Conservation (phyloP, 2,329 filamentous ascomycete genomes). For the Ophiostoma himal-ulmi region DNA sequence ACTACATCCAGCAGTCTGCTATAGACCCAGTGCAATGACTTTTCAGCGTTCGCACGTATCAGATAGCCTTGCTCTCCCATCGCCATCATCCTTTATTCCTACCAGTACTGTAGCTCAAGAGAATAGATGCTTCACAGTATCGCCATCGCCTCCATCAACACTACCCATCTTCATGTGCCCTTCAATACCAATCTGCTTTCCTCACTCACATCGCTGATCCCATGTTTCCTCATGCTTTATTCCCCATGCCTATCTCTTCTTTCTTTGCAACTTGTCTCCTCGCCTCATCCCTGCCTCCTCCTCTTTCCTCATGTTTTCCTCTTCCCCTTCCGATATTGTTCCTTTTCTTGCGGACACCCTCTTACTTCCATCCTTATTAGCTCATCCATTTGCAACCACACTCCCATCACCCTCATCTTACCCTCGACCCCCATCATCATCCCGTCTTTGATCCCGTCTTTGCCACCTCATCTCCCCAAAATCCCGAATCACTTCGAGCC, state of each 20-base stretch:
- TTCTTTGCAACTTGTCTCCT: too few species aligned
- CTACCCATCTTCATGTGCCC: not conserved
- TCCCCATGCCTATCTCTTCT: not conserved
- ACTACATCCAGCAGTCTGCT: not conserved
- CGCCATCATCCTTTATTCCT: too few species aligned
- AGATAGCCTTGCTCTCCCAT: not conserved
- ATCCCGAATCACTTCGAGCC: not conserved
- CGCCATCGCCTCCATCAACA: not conserved
- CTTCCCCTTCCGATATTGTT: not conserved
- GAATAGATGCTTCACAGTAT: not conserved
- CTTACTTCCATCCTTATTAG: not conserved
- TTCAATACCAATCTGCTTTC: not conserved
- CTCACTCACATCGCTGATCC: not conserved
- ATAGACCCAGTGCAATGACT: not conserved
- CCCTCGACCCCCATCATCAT: not conserved
- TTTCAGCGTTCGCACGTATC: not conserved
- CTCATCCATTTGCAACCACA: not conserved
- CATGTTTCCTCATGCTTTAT: not conserved
- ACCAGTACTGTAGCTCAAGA: not conserved
- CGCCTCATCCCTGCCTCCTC: not conserved
- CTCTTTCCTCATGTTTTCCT: not conserved
- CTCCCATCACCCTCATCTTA: not conserved
- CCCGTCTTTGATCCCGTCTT: constrained; percentile 9
- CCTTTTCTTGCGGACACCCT: not conserved
- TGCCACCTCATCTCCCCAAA: constrained; percentile 1